These are phyloP conservation scores for Oryza rufipogon DNA, from an alignment of 176 grass and related monocot genomes.

Conservation along the genomic window DNA sequence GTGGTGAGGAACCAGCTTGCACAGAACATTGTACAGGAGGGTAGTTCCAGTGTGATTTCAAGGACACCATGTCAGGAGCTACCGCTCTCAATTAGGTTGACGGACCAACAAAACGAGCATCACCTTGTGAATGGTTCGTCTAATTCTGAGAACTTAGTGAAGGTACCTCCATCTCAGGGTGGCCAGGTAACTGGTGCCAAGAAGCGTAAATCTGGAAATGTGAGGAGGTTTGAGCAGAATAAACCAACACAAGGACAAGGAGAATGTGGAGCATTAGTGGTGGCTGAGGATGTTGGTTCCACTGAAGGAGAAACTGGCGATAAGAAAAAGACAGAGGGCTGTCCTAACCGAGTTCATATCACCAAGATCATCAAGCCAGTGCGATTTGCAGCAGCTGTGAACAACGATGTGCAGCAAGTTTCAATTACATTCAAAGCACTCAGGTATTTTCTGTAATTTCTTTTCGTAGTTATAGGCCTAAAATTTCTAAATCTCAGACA, in stretches of 20 bases:
- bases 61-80: constrained; percentile 37
- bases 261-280: constrained; percentile 42
- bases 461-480: neutral
- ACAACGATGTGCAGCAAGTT: constrained; percentile 82
- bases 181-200: constrained; percentile 85
- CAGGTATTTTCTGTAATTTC: constrained; percentile 48
- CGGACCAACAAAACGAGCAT: constrained; percentile 48
- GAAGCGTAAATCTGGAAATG: constrained; percentile 92
- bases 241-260: constrained; percentile 35
- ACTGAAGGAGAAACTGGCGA: constrained; percentile 65
- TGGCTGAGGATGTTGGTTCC: constrained; percentile 50
- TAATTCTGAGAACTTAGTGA: constrained; percentile 46
- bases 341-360: constrained; percentile 44
- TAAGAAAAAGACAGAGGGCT: constrained; percentile 54
- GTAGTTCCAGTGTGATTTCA: constrained; percentile 38
- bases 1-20: constrained; percentile 24
- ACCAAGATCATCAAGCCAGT: constrained; percentile 84
- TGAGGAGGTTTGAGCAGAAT: constrained; percentile 79
- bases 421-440: constrained; percentile 83
- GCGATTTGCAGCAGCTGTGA: constrained; percentile 56
- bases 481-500: constrained; percentile 14
- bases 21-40: constrained; percentile 28
- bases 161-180: constrained; percentile 49
- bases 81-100: constrained; percentile 43
- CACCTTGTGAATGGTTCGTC: constrained; percentile 45